Percentiles rank a stretch among this genome's conserved stretches.
phyloP scores from a whole-genome alignment of 2,329 filamentous ascomycete genomes.

The Exophiala sp. region DNA sequence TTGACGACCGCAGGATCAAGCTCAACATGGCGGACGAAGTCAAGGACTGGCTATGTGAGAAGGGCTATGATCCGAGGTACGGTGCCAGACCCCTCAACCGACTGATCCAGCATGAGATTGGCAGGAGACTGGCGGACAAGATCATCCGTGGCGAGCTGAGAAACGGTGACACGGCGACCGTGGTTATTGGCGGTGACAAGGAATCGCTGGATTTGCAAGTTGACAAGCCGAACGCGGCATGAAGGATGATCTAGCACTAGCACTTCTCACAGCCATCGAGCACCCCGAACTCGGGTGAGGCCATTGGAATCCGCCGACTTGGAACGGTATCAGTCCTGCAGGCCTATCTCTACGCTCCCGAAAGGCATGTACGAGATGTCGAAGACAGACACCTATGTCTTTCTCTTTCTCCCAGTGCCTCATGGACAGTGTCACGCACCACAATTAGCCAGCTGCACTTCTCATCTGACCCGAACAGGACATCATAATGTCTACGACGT shows the following conservation, averaged over 20 bases:
- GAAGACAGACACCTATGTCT: too few relatives aligned
- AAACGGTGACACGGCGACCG: constrained; percentile 65
- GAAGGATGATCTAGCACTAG: too few relatives aligned
- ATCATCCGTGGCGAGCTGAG: constrained; percentile 82
- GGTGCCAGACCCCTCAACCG: constrained; percentile 87
- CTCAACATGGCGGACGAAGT: constrained; percentile 66
- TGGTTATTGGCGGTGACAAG: constrained; percentile 39
- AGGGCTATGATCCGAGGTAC: constrained; percentile 85
- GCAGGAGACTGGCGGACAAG: constrained; percentile 80
- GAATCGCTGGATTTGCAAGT: constrained; percentile 7
- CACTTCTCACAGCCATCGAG: too few relatives aligned
- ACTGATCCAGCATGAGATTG: constrained; percentile 82
- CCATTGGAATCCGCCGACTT: too few relatives aligned
- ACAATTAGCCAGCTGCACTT: too few relatives aligned
- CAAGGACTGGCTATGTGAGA: constrained; percentile 79
- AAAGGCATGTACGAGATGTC: too few relatives aligned
- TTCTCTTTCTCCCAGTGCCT: too few relatives aligned
- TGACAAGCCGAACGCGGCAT: background rate
- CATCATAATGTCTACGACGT: background rate
- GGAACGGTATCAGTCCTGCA: too few relatives aligned
- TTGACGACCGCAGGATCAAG: constrained; percentile 78
- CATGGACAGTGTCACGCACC: too few relatives aligned
- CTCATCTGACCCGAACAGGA: too few relatives aligned
- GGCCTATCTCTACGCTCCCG: too few relatives aligned
- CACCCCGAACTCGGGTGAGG: too few relatives aligned